Base-by-base conservation (phyloP, 163 green algal genomes). In the Scenedesmus sp. region DNA sequence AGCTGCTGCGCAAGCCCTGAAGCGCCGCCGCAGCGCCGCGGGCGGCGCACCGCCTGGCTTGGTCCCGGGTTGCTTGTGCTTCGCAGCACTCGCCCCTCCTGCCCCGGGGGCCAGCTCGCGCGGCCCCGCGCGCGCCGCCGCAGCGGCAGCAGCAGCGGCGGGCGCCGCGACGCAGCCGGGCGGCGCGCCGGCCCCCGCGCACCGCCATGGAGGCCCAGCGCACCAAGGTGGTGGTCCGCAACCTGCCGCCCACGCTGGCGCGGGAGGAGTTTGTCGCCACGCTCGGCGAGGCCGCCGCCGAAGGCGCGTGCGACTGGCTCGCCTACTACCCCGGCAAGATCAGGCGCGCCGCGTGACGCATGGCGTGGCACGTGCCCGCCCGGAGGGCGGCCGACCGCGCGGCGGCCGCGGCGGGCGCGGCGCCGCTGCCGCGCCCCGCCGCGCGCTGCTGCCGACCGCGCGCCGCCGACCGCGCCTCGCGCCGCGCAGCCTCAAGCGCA, bases 191-290 rank as follows among this genome's bases (percentile, higher is more conserved):
- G 6, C 7, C 10, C 39, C 7, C 29, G 20, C 17, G 13, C 29
- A 29, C 15, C 31, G 15, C 26, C 20, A 22, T 39, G 36, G 18
- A 53, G 15, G 45, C 48, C 1, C 62, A 86, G 18, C 74, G 85
- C 17, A 91, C 79, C 24, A 95, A 95, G 79, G 89, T 95, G 18
- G 86, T 97, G 20, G 87, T 97, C 9, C 86, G 93, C 10, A 85
- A 88, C 10, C 76, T 97, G 48, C 93, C 93, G 5, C 93, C 93
- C 1, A 84, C 48, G 0, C 79, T 96, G 42, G 78, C 77, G 4
- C 83, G 91, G 62, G 85, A 92, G 2, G 77, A 62, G 2, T 93
- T 93, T 31, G 33, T 78, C 29, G 67, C 54, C 2, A 83, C 82
- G 11, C 48, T 95, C 4, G 82, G 89, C 45, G 92, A 89, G 70